These are phyloP conservation scores for Fusarium pseudocircinatum DNA, from an alignment of 2,329 filamentous ascomycete species.

Conservation along the genomic window DNA sequence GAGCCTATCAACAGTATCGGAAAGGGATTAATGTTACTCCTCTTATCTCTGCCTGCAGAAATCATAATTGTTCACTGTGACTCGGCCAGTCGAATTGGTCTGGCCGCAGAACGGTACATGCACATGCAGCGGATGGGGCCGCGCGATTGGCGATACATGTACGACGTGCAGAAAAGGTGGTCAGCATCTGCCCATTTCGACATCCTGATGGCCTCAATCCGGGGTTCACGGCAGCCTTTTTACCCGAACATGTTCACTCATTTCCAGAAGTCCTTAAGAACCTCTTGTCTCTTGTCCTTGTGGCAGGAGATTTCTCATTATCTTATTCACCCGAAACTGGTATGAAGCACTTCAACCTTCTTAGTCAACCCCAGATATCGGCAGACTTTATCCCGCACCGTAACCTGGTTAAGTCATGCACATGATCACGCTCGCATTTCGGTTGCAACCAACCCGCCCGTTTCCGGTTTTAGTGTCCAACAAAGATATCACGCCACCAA, in stretches of 20 bases:
- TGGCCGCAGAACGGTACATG: neutral
- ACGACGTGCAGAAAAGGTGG: slow-evolving; percentile 7
- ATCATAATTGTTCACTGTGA: neutral
- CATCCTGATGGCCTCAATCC: neutral
- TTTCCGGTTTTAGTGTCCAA: neutral
- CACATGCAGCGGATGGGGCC: neutral
- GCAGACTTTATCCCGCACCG: neutral
- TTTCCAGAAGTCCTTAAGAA: neutral
- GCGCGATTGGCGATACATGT: neutral
- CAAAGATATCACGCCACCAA: neutral
- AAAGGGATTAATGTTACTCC: neutral
- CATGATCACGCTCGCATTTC: neutral
- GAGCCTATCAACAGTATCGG: neutral
- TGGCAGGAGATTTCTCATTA: neutral
- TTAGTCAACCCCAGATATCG: neutral
- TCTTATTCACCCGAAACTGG: rapidly evolving
- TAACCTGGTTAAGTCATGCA: neutral
- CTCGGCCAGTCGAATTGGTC: neutral
- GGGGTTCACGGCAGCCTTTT: neutral
- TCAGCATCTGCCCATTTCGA: slow-evolving; percentile 13
- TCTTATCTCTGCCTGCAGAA: neutral
- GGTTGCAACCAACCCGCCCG: neutral
- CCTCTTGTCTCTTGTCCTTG: no score
- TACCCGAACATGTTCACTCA: rapidly evolving
- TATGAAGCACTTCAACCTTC: neutral